phyloP scores from a whole-genome alignment of 495 filamentous ascomycete genomes.

The Penicillium canariense region DNA sequence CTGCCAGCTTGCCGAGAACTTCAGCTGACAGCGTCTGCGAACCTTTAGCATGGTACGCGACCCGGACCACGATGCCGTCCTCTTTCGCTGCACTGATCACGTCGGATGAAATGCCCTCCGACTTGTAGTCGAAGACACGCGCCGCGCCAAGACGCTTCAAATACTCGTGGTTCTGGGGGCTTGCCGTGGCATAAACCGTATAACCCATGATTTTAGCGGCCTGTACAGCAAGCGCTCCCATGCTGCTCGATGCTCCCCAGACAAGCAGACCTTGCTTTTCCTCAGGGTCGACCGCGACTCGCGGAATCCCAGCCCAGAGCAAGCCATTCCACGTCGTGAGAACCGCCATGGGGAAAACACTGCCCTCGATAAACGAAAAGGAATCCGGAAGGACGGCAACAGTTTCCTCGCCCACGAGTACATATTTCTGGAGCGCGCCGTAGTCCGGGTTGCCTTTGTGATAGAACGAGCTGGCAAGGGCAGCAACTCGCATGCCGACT shows the following conservation, averaged over 20 bases:
- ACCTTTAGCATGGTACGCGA: slow-evolving; percentile 12
- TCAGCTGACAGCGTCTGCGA: slow-evolving; percentile 14
- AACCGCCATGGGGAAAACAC: slow-evolving; percentile 16
- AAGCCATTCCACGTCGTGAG: slow-evolving; percentile 11
- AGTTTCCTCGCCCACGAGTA: slow-evolving; percentile 13
- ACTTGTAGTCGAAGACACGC: slow-evolving; percentile 16
- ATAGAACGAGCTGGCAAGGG: slow-evolving; percentile 34
- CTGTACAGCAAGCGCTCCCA: slow-evolving; percentile 34
- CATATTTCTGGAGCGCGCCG: slow-evolving; percentile 42
- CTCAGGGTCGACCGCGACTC: neutral
- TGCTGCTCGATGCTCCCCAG: slow-evolving; percentile 49
- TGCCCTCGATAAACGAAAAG: slow-evolving; percentile 11
- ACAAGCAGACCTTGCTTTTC: slow-evolving; percentile 21
- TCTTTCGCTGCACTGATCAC: slow-evolving; percentile 9
- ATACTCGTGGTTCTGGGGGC: slow-evolving; percentile 16
- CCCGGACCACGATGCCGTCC: slow-evolving; percentile 5
- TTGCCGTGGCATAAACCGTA: slow-evolving; percentile 18
- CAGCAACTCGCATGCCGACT: slow-evolving; percentile 31
- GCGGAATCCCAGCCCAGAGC: slow-evolving; percentile 11
- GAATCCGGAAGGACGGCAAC: slow-evolving; percentile 9
- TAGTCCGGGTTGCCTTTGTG: slow-evolving; percentile 27
- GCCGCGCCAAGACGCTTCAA: slow-evolving; percentile 10
- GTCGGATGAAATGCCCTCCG: neutral
- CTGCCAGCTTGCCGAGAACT: slow-evolving; percentile 5
- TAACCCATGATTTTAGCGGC: slow-evolving; percentile 20